Evolutionary conservation across 192 early-diverging fungal genomes (phyloP), one percentile per base, ranked within the genome.

Genomic region (Coemansia sp.): DNA sequence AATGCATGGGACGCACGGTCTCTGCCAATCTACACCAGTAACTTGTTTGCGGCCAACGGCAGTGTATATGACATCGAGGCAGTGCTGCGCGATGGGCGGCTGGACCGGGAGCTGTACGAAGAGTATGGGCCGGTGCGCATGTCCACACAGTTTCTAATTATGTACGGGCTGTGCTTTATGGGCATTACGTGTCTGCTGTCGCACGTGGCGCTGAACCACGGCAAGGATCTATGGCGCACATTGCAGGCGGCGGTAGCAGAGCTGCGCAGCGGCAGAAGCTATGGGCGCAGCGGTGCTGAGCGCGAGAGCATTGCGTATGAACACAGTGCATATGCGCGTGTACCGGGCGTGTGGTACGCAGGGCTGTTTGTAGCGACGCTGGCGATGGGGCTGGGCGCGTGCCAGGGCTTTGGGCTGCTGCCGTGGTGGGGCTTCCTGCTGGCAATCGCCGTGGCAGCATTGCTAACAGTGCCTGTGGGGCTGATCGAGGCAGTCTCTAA

Each of bases 401-500:
- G 69, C 57, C 58, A 69, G n/a, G 61, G 56, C n/a, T 71, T 54
- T 18, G 60, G 66, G 22, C 47, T 71, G 52, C 64, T 71, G 38
- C 74, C 66, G 5, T 90, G 86, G 87, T 94, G 88, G 85, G 90
- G 83, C 39, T 74, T 88, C 41, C 49, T 90, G 26, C 76, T 90
- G 58, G 78, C 85, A 18, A 64, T 88, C 27, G 70, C 54, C 2
- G 59, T 90, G 19, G 75, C 86, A 4, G 56, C 73, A 10, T 48
- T 90, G 32, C 88, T 88, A 50, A 82, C 85, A 18, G 69, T 93
- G 26, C 91, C 91, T 0, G 83, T 95, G 41, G 93, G 92, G 58
- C 83, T 93, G 16, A 84, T 95, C 38, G 71, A 79, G 37, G 88
- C 88, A 12, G 83, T 93, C 16, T 87, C 91, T 29, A 93, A 93